Percentiles rank a stretch among this genome's conserved stretches.
Conservation (phyloP, 2,329 filamentous ascomycete species). For the Cladophialophora carrionii region DNA sequence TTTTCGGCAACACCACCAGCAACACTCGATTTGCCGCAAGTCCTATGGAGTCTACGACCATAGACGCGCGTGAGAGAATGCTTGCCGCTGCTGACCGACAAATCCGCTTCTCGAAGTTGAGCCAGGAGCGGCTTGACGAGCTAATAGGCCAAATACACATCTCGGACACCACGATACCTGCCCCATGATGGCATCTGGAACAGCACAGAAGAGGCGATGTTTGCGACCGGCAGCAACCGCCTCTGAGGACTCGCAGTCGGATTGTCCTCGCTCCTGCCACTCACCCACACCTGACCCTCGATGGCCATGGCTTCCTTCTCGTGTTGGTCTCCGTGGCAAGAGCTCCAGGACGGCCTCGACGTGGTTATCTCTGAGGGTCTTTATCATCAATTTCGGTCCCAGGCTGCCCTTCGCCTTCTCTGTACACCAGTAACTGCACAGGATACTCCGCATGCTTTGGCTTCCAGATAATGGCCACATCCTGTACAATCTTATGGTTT, state of each 20-base stretch:
- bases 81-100: conserved; percentile 41
- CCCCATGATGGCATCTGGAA: conserved; percentile 57
- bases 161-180: conserved; percentile 43
- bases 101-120: conserved; percentile 70
- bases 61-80: conserved; percentile 21
- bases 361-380: background rate
- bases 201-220: background rate
- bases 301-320: background rate
- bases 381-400: background rate
- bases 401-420: background rate
- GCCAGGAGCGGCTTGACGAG: conserved; percentile 61
- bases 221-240: background rate
- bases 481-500: conserved; percentile 1
- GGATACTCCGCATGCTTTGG: conserved; percentile 3
- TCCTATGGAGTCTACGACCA: conserved; percentile 13
- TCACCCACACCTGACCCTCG: background rate
- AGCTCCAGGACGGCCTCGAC: background rate
- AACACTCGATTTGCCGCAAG: conserved; percentile 61
- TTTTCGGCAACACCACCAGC: conserved; percentile 75
- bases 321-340: background rate
- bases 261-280: conserved; percentile 45
- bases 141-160: conserved; percentile 42
- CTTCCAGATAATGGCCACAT: background rate
- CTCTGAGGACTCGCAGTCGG: background rate
- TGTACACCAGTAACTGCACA: background rate